Percentiles rank a stretch among this genome's conserved stretches.
Conservation (phyloP, 345 rosid species). For the Hevea brasiliensis region DNA sequence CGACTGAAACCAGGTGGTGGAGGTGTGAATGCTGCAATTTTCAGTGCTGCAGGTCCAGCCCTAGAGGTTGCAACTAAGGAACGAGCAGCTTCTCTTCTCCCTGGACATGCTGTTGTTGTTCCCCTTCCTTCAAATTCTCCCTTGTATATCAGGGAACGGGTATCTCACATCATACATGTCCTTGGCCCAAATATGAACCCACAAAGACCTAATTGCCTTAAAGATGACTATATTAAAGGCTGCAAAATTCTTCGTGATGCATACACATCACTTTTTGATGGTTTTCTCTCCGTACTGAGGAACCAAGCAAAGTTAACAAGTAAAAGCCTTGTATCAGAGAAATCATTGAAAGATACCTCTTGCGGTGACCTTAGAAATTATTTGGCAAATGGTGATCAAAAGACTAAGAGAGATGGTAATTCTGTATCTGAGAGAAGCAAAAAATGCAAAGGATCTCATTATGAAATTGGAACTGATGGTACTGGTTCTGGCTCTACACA, state of each 20-base stretch:
- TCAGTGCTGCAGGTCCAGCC: constrained; percentile 68
- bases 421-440: constrained; percentile 45
- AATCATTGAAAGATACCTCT: constrained; percentile 27
- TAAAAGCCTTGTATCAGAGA: constrained; percentile 16
- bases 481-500: constrained; percentile 17
- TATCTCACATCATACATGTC: constrained; percentile 89
- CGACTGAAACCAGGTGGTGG: constrained; percentile 93
- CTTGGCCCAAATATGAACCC: constrained; percentile 99
- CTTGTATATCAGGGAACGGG: constrained; percentile 62
- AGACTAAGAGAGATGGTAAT: constrained; percentile 43
- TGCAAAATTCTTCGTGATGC: constrained; percentile 68
- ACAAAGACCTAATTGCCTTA: constrained; percentile 69
- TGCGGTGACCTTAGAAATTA: constrained; percentile 16
- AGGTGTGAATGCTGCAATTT: constrained; percentile 89
- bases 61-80: constrained; percentile 66
- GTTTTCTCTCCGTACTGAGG: constrained; percentile 52
- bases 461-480: constrained; percentile 24
- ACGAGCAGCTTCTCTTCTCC: constrained; percentile 56
- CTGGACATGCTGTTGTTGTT: constrained; percentile 77
- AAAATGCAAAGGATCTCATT: constrained; percentile 48
- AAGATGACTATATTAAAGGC: constrained; percentile 67
- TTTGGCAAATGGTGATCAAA: constrained; percentile 31
- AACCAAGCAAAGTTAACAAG: constrained; percentile 39
- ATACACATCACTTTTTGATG: constrained; percentile 76
- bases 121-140: constrained; percentile 82